These are phyloP conservation scores for Neofusicoccum sp. DNA, from an alignment of 2,329 filamentous ascomycete species.

Conservation along the genomic window DNA sequence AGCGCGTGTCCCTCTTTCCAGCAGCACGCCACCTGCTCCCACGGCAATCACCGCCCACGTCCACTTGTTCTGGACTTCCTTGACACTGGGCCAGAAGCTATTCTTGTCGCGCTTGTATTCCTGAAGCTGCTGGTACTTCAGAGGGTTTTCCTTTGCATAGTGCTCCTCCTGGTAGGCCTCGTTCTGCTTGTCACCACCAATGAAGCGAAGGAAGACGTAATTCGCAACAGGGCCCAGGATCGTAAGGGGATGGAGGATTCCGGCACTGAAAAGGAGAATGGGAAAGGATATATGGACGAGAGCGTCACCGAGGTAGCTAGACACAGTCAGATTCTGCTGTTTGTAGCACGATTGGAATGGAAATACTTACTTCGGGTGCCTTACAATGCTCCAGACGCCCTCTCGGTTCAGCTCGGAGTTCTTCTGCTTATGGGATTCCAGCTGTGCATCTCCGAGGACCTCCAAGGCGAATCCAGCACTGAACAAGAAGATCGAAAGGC, in stretches of 20 bases:
- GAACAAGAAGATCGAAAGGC: conserved; percentile 55
- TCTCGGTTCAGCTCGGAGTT: conserved; percentile 48
- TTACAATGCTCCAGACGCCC: conserved; percentile 62
- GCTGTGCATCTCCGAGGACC: conserved; percentile 56
- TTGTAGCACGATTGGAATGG: neutral
- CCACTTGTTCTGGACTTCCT: conserved; percentile 57
- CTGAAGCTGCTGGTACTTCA: conserved; percentile 55
- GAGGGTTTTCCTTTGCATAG: conserved; percentile 50
- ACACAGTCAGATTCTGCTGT: conserved; percentile 13
- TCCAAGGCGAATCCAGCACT: conserved; percentile 57
- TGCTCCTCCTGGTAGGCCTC: conserved; percentile 53
- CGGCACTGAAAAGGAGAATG: conserved; percentile 55
- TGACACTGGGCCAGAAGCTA: conserved; percentile 56
- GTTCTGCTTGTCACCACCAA: conserved; percentile 57
- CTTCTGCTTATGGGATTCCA: conserved; percentile 49
- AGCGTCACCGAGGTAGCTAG: conserved; percentile 60
- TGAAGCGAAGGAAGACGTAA: conserved; percentile 57
- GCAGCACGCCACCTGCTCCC: conserved; percentile 49
- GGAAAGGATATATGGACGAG: conserved; percentile 61
- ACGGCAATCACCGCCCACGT: conserved; percentile 52
- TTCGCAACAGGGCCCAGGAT: conserved; percentile 58
- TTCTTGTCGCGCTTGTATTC: conserved; percentile 56
- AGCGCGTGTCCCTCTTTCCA: conserved; percentile 44
- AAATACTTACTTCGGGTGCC: conserved; percentile 58
- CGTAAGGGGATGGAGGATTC: conserved; percentile 55